Conservation (phyloP, 2,329 filamentous ascomycete species). For the Alternaria atra region DNA sequence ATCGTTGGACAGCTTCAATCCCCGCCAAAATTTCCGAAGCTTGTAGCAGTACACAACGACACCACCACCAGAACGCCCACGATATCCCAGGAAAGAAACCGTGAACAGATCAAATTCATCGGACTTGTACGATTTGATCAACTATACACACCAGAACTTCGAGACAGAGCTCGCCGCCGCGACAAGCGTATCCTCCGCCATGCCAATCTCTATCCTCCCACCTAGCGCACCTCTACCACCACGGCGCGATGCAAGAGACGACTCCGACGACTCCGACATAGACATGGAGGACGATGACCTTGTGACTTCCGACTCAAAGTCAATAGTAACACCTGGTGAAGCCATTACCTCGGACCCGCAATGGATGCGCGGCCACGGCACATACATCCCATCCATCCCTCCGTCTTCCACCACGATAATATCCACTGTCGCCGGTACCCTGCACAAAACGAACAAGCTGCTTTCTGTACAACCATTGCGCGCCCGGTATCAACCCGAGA, state of each 20-base stretch:
- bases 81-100: neutral
- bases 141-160: neutral
- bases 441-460: constrained; percentile 95
- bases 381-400: constrained; percentile 70
- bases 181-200: constrained; percentile 40
- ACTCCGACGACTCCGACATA: constrained; percentile 59
- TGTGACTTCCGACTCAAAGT: constrained; percentile 39
- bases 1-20: constrained; percentile 22
- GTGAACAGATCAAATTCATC: neutral
- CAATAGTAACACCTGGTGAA: constrained; percentile 87
- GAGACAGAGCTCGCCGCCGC: neutral
- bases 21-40: constrained; percentile 45
- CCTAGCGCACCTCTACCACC: constrained; percentile 53
- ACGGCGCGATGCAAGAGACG: constrained; percentile 48
- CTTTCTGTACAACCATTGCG: constrained; percentile 89
- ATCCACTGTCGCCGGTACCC: constrained; percentile 87
- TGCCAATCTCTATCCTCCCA: constrained; percentile 68
- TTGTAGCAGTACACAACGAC: constrained; percentile 8
- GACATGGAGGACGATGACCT: constrained; percentile 58
- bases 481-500: constrained; percentile 93
- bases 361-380: constrained; percentile 98
- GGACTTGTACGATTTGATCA: neutral
- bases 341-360: constrained; percentile 89
- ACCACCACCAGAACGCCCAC: constrained; percentile 2
- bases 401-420: constrained; percentile 71